Evolutionary conservation across 2,329 filamentous ascomycete genomes (phyloP).

Genomic region (Aspergillus fumigatiaffinis): DNA sequence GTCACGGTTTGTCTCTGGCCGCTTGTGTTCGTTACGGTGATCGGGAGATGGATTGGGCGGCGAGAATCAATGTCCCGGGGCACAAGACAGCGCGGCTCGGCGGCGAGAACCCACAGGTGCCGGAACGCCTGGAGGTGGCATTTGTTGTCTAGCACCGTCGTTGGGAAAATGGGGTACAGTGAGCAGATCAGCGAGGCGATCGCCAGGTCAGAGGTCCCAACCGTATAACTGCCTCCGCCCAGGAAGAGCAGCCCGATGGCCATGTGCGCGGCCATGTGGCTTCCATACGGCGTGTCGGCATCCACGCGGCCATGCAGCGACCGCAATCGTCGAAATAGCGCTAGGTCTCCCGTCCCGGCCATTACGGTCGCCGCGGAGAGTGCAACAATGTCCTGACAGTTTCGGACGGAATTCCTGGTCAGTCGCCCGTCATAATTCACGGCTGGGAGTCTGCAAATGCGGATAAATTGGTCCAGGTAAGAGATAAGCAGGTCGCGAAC

Average conservation of each 20-base stretch:
- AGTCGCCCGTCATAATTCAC: slow-evolving; percentile 77
- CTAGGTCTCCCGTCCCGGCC: slow-evolving; percentile 89
- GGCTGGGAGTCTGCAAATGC: slow-evolving; percentile 63
- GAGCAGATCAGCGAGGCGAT: slow-evolving; percentile 81
- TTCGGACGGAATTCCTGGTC: slow-evolving; percentile 75
- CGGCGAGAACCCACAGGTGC: slow-evolving; percentile 93
- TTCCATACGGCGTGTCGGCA: slow-evolving; percentile 81
- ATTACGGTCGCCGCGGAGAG: slow-evolving; percentile 83
- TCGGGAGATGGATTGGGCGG: slow-evolving; percentile 69
- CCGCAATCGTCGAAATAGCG: slow-evolving; percentile 78
- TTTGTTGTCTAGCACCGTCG: slow-evolving; percentile 84
- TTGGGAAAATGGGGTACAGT: slow-evolving; percentile 92
- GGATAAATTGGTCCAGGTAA: slow-evolving; percentile 83
- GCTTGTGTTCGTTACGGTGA: slow-evolving; percentile 60
- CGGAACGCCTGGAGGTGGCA: slow-evolving; percentile 94
- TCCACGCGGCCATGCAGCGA: slow-evolving; percentile 85
- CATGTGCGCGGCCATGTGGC: slow-evolving; percentile 87
- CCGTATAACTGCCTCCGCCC: slow-evolving; percentile 86
- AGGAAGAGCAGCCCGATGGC: slow-evolving; percentile 88
- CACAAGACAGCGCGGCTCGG: slow-evolving; percentile 83
- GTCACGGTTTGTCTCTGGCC: slow-evolving; percentile 34
- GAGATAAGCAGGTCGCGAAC: slow-evolving; percentile 78
- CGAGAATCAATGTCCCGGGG: slow-evolving; percentile 81
- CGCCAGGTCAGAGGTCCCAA: slow-evolving; percentile 82
- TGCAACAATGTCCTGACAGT: slow-evolving; percentile 85